Percentiles rank a stretch among this genome's conserved stretches.
Conservation (phyloP, 2,329 filamentous ascomycete species). For the Chlorencoelia australis region DNA sequence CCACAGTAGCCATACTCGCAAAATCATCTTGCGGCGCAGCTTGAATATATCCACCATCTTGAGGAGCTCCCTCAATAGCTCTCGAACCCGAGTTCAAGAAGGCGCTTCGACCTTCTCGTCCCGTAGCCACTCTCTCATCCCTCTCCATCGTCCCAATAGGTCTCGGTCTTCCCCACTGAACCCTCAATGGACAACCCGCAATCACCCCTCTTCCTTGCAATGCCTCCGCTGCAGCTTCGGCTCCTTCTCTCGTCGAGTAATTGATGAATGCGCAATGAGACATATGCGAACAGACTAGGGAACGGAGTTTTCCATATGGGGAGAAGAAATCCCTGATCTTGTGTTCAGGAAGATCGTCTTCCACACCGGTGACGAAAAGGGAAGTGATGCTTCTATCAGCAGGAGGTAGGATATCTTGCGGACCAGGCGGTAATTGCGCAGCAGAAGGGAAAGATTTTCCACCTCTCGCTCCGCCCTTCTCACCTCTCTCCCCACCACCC, state of each 20-base stretch:
- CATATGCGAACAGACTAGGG: constrained; percentile 90
- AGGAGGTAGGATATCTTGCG: constrained; percentile 79
- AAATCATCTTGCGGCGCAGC: constrained; percentile 22
- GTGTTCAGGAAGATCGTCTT: constrained; percentile 91
- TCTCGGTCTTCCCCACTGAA: constrained; percentile 90
- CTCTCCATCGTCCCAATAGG: constrained; percentile 85
- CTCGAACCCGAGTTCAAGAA: constrained; percentile 35
- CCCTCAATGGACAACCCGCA: constrained; percentile 77
- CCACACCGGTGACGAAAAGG: constrained; percentile 87
- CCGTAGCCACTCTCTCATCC: constrained; percentile 72
- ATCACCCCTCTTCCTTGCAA: constrained; percentile 86
- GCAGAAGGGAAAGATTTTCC: constrained; percentile 55
- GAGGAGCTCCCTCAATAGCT: constrained; percentile 16
- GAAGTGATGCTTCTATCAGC: constrained; percentile 80
- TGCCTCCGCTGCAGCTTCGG: constrained; percentile 74
- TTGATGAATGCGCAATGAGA: constrained; percentile 97
- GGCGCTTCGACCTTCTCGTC: constrained; percentile 61
- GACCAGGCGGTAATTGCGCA: constrained; percentile 67
- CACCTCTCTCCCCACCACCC: constrained; percentile 27
- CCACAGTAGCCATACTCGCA: constrained; percentile 38
- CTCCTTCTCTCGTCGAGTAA: constrained; percentile 73
- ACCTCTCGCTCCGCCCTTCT: constrained; percentile 31
- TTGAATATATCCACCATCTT: constrained; percentile 20
- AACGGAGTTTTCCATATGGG: constrained; percentile 80
- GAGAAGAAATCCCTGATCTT: constrained; percentile 87